Percentiles rank a stretch among this genome's conserved stretches.
These are phyloP conservation scores for Asparagopsis taxiformis DNA, from an alignment of 31 red algal genomes.

Conservation along the genomic window DNA sequence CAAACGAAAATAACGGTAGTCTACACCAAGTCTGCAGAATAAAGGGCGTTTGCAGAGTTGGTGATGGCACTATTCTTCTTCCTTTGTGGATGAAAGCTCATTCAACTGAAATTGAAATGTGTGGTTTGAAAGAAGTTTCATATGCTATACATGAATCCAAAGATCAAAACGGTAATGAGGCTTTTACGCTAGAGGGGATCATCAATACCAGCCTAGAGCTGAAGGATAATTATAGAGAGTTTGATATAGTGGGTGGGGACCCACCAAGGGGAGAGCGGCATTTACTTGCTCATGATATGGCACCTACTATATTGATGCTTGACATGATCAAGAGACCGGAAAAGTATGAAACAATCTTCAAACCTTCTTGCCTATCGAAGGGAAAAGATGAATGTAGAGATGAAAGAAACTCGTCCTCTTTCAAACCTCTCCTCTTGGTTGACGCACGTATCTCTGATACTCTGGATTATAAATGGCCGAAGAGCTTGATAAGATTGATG, in stretches of 20 bases:
- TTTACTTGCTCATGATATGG: constrained; percentile 40
- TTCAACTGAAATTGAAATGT: constrained; percentile 21
- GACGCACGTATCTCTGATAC: constrained; percentile 49
- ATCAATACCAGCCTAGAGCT: constrained; percentile 14
- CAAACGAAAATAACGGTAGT: neutral
- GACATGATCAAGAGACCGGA: constrained; percentile 39
- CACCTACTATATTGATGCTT: constrained; percentile 47
- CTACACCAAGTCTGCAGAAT: constrained; percentile 36
- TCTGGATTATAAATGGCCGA: constrained; percentile 62
- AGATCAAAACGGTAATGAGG: neutral
- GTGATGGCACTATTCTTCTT: constrained; percentile 54
- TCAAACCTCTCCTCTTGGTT: constrained; percentile 52
- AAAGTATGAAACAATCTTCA: constrained; percentile 5
- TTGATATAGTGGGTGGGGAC: constrained; percentile 61
- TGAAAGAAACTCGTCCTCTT: neutral
- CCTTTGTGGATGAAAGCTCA: constrained; percentile 76
- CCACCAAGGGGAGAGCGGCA: constrained; percentile 48
- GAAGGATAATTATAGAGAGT: constrained; percentile 32
- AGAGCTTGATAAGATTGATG: constrained; percentile 56
- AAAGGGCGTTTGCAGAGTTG: constrained; percentile 48
- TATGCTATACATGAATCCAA: constrained; percentile 16
- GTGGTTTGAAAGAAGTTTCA: constrained; percentile 40
- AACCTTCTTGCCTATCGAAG: constrained; percentile 5
- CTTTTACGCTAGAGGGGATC: neutral
- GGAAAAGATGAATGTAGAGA: constrained; percentile 11